Evolutionary conservation across 2,329 filamentous ascomycete species (phyloP).

Genomic region (Laburnicola sp.): DNA sequence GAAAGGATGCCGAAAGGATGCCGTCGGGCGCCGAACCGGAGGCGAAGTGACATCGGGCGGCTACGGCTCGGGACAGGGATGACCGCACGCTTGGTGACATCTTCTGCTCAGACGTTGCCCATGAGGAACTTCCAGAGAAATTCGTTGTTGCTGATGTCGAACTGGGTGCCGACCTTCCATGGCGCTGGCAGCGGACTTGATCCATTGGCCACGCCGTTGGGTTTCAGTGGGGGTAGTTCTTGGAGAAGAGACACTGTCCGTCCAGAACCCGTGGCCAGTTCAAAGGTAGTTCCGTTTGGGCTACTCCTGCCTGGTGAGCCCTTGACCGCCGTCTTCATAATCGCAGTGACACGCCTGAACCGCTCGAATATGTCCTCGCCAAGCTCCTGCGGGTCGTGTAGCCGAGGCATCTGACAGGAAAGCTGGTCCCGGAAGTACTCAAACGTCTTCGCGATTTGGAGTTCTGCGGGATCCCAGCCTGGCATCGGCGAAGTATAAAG

Average conservation of each 20-base stretch:
- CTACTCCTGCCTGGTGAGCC: conserved; percentile 27
- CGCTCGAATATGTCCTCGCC: conserved; percentile 39
- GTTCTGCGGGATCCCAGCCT: conserved; percentile 39
- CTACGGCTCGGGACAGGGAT: no score
- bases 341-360: conserved; percentile 39
- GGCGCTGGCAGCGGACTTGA: conserved; percentile 30
- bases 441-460: conserved; percentile 38
- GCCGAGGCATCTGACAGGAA: conserved; percentile 35
- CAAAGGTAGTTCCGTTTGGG: conserved; percentile 39
- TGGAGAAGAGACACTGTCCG: conserved; percentile 40
- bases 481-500: conserved; percentile 35
- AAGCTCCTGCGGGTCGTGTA: conserved; percentile 26
- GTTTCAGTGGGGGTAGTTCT: conserved; percentile 34
- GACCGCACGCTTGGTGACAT: no score
- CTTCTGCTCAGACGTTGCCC: conserved; percentile 31
- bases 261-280: conserved; percentile 40
- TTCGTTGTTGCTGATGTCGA: conserved; percentile 36
- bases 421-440: conserved; percentile 40
- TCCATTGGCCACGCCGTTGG: conserved; percentile 29
- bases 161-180: conserved; percentile 33
- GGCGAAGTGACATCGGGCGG: background rate
- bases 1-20: no score
- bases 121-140: conserved; percentile 43
- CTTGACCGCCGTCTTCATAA: conserved; percentile 34
- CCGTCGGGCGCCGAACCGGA: conserved; percentile 1